These are phyloP conservation scores for Cordyceps farinosa DNA, from an alignment of 2,329 filamentous ascomycete species.

Conservation along the genomic window DNA sequence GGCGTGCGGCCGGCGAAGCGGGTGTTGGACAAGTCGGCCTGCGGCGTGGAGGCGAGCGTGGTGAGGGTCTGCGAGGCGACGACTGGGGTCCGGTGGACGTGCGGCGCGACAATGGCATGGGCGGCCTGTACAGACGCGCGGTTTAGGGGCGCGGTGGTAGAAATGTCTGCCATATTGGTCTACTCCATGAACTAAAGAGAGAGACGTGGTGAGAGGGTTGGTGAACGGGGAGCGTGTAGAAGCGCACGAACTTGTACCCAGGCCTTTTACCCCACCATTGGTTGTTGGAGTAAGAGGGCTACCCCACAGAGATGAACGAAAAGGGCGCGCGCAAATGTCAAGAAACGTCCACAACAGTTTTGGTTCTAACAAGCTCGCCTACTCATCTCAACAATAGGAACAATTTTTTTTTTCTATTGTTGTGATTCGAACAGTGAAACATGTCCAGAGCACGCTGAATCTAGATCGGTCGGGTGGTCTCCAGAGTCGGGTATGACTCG, in stretches of 20 bases:
- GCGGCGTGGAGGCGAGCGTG: slow-evolving; percentile 68
- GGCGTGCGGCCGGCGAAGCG: slow-evolving; percentile 53
- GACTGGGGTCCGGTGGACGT: slow-evolving; percentile 81
- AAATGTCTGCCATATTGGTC: slow-evolving; percentile 48
- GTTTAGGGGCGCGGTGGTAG: slow-evolving; percentile 61
- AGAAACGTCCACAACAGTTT: too few relatives aligned
- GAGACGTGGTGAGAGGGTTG: not conserved
- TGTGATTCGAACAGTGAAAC: too few relatives aligned
- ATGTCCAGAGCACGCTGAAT: not conserved
- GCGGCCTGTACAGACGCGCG: slow-evolving; percentile 69
- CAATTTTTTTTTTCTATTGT: not conserved
- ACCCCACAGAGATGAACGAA: not conserved
- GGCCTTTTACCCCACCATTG: not conserved
- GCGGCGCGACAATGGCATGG: slow-evolving; percentile 66
- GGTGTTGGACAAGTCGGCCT: slow-evolving; percentile 53
- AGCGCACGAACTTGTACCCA: not conserved
- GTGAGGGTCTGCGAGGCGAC: slow-evolving; percentile 75
- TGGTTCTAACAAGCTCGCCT: too few relatives aligned
- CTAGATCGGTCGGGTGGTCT: not conserved
- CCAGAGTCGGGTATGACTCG: not conserved
- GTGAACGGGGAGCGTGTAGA: not conserved
- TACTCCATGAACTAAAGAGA: not conserved
- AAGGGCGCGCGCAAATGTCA: not conserved
- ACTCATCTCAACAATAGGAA: not conserved
- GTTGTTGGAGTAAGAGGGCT: not conserved